Evolutionary conservation across 2,329 filamentous ascomycete genomes (phyloP).

Genomic region (Intubia oerlemansii): DNA sequence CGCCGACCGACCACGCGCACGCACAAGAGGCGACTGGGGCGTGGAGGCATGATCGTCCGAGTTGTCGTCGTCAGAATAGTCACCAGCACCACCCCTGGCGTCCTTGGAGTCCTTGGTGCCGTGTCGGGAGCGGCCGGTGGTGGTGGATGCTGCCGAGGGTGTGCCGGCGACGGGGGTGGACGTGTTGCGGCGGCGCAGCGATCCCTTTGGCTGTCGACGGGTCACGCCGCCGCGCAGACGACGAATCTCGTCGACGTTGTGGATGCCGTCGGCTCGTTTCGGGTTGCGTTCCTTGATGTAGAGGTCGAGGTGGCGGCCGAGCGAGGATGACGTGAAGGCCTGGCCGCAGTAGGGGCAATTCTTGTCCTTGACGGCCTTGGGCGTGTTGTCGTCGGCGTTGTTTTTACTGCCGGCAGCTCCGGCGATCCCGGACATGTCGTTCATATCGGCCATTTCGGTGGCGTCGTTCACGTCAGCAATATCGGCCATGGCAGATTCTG

Average conservation of each 20-base stretch:
- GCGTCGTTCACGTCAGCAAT: no score
- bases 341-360: slow-evolving; percentile 76
- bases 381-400: slow-evolving; percentile 12
- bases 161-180: slow-evolving; percentile 14
- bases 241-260: slow-evolving; percentile 75
- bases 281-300: slow-evolving; percentile 91
- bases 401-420: no score
- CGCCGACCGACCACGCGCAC: no score
- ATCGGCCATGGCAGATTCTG: no score
- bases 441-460: neutral
- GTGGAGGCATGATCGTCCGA: no score
- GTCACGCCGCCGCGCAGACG: slow-evolving; percentile 73
- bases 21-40: slow-evolving; percentile 1
- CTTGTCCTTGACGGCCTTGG: slow-evolving; percentile 55
- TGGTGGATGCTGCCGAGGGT: no score
- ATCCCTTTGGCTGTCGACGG: slow-evolving; percentile 55
- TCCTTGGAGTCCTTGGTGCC: no score
- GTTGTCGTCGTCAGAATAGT: no score
- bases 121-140: no score
- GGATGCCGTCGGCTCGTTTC: slow-evolving; percentile 65
- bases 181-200: slow-evolving; percentile 34
- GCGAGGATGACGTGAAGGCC: slow-evolving; percentile 78
- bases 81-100: no score
- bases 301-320: slow-evolving; percentile 81
- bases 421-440: slow-evolving; percentile 12